Evolutionary conservation across 352 stramenopile species (phyloP).

Genomic region (Phytopythium helicoides): DNA sequence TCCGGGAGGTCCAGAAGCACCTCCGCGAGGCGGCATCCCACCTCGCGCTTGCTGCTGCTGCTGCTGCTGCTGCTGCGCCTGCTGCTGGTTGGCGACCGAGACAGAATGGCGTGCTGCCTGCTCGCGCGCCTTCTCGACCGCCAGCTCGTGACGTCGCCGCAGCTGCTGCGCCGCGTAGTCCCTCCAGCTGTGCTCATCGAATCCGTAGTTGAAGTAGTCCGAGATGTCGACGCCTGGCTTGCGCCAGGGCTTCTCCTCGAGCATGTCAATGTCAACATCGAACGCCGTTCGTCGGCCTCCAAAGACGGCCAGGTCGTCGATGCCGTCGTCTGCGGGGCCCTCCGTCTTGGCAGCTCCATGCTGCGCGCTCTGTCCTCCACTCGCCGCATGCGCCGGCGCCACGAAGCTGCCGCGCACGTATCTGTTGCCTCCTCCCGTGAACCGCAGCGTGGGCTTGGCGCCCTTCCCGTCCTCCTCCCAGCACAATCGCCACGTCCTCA

Average conservation of each 20-base stretch:
- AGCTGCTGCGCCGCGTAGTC: slow-evolving; percentile 84
- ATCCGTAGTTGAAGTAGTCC: slow-evolving; percentile 94
- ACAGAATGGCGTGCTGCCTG: slow-evolving; percentile 76
- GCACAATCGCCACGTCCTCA: slow-evolving; percentile 80
- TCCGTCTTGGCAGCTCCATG: slow-evolving; percentile 6
- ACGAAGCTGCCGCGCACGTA: slow-evolving; percentile 68
- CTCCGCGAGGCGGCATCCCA: slow-evolving; percentile 23
- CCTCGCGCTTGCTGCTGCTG: slow-evolving; percentile 31
- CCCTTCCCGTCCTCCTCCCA: slow-evolving; percentile 55
- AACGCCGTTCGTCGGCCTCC: slow-evolving; percentile 87
- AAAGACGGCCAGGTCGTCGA: slow-evolving; percentile 77
- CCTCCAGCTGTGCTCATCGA: slow-evolving; percentile 84
- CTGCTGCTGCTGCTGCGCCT: slow-evolving; percentile 27
- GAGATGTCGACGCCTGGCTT: slow-evolving; percentile 91
- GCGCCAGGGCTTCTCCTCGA: slow-evolving; percentile 91
- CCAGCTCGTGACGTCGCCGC: slow-evolving; percentile 59
- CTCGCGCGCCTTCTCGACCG: slow-evolving; percentile 73
- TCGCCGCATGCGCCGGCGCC: slow-evolving; percentile 12
- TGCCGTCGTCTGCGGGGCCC: slow-evolving; percentile 20
- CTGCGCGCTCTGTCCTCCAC: not conserved
- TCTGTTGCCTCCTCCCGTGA: slow-evolving; percentile 70
- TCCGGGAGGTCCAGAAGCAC: slow-evolving; percentile 2
- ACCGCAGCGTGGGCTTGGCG: slow-evolving; percentile 73
- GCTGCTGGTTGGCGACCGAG: slow-evolving; percentile 46
- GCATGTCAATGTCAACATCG: slow-evolving; percentile 90